Base-by-base conservation (phyloP, 1,139 yeast genomes). In the Lodderomyces beijingensis region DNA sequence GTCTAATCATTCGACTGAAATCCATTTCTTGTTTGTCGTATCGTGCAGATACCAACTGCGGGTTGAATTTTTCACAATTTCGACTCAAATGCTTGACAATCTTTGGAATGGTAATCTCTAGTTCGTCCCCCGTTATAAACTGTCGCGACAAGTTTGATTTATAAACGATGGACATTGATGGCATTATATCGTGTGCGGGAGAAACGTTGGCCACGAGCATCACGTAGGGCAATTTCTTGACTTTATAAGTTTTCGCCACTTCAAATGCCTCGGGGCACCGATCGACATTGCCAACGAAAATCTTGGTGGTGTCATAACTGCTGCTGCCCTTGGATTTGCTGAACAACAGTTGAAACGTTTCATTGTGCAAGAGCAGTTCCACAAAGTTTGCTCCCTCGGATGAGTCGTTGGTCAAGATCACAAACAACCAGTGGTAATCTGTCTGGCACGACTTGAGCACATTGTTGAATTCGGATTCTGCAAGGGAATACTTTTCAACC, bases 1-100 rank as follows among this genome's bases (percentile, higher is more conserved):
- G 70, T 45, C 77, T 71, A 25, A 77, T 50, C 18, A 65, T 30
- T 32, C 82, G 53, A 25, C 79, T 62, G 30, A 64, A 50, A 38
- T 76, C 78, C 30, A 71, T 64, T 42, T 74, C 79, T 42, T 68
- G 72, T 43, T 67, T 69, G 48, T 76, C 82, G 30, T 59, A 59
- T 30, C 76, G 52, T 25, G 72, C 70, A 3, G 74, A 56, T 1
- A 76, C 54, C 20, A 77, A 50, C 46, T 76, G 81, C 0, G 81
- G 79, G 36, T 66, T 69, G 49, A 62, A 75, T 32, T 61, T 58
- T 5, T 59, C 65, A 10, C 70, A 40, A 1, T 61, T 45, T 38
- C 57, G 65, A 27, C 48, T 48, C 16, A 76, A 44, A 25, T 65
- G 61, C 32, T 53, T 54, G 3, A 54, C 38, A 3, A 72, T 38